These are phyloP conservation scores for Alternaria sp. DNA, from an alignment of 2,329 filamentous ascomycete genomes.

Conservation along the genomic window DNA sequence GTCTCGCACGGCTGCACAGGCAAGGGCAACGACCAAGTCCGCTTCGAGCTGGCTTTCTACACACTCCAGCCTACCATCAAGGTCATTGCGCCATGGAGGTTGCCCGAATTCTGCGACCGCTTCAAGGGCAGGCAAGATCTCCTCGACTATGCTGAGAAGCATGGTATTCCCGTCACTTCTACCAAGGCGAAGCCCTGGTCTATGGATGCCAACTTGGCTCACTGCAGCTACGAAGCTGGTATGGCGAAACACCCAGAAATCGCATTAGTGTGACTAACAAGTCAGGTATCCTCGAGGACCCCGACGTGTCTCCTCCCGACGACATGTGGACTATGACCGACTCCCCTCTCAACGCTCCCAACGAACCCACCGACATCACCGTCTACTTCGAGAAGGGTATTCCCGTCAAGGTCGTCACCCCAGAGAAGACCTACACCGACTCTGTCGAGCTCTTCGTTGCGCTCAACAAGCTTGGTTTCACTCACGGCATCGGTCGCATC, in stretches of 20 bases:
- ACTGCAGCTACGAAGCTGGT: slow-evolving; percentile 83
- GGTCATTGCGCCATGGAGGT: slow-evolving; percentile 78
- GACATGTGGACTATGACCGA: slow-evolving; percentile 83
- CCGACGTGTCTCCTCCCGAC: slow-evolving; percentile 70
- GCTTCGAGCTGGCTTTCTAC: slow-evolving; percentile 71
- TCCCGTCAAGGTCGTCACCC: slow-evolving; percentile 71
- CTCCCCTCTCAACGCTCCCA: slow-evolving; percentile 74
- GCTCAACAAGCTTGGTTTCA: slow-evolving; percentile 75
- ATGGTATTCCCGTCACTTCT: slow-evolving; percentile 75
- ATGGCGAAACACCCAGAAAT: background rate
- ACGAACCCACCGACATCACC: slow-evolving; percentile 75
- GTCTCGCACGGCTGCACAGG: slow-evolving; percentile 59
- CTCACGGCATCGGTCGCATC: slow-evolving; percentile 79
- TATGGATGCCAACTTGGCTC: slow-evolving; percentile 73
- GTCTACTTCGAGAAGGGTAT: slow-evolving; percentile 78
- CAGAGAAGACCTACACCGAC: slow-evolving; percentile 70
- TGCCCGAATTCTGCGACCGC: slow-evolving; percentile 73
- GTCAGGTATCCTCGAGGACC: slow-evolving; percentile 69
- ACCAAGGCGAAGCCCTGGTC: slow-evolving; percentile 71
- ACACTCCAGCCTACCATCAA: slow-evolving; percentile 71
- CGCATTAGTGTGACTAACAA: background rate
- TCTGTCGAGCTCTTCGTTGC: slow-evolving; percentile 76
- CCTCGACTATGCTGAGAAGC: slow-evolving; percentile 73
- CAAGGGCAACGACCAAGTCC: slow-evolving; percentile 70
- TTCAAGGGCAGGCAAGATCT: slow-evolving; percentile 78